These are phyloP conservation scores for Petasospora fabianii DNA, from an alignment of 1,139 yeast species.

Conservation along the genomic window DNA sequence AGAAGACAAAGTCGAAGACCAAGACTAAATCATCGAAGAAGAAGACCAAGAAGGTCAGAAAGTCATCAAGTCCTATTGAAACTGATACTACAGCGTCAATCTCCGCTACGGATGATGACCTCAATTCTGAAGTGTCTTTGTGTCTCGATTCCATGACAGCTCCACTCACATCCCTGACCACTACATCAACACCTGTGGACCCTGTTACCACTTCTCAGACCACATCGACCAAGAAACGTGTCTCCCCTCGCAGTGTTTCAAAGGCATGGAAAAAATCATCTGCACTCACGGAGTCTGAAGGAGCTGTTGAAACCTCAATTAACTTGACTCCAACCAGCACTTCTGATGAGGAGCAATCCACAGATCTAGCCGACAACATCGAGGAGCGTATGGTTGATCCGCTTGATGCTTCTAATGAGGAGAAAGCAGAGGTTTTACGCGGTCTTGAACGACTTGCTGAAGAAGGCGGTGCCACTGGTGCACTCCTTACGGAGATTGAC, in stretches of 20 bases:
- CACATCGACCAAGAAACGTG: neutral
- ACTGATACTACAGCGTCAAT: neutral
- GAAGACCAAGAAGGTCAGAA: constrained; percentile 3
- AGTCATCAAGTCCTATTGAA: neutral
- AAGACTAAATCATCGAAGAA: constrained; percentile 41
- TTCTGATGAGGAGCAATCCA: neutral
- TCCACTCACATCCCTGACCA: neutral
- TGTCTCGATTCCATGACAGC: constrained; percentile 1
- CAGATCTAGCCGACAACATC: neutral
- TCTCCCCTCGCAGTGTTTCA: neutral
- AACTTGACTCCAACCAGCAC: neutral
- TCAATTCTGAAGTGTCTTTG: too few relatives aligned
- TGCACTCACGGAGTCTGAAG: neutral
- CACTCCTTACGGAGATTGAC: constrained; percentile 2
- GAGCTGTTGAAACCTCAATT: neutral
- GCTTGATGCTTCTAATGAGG: constrained; percentile 1
- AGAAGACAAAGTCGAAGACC: constrained; percentile 5
- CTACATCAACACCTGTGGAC: too few relatives aligned
- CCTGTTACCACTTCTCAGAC: too few relatives aligned
- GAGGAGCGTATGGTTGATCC: constrained; percentile 2
- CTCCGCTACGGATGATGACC: neutral
- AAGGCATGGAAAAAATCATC: neutral
- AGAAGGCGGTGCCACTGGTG: constrained; percentile 4
- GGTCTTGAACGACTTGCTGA: constrained; percentile 5
- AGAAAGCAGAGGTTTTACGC: constrained; percentile 3